phyloP scores from a whole-genome alignment of 2,329 filamentous ascomycete species.

The Fusarium metavorans region DNA sequence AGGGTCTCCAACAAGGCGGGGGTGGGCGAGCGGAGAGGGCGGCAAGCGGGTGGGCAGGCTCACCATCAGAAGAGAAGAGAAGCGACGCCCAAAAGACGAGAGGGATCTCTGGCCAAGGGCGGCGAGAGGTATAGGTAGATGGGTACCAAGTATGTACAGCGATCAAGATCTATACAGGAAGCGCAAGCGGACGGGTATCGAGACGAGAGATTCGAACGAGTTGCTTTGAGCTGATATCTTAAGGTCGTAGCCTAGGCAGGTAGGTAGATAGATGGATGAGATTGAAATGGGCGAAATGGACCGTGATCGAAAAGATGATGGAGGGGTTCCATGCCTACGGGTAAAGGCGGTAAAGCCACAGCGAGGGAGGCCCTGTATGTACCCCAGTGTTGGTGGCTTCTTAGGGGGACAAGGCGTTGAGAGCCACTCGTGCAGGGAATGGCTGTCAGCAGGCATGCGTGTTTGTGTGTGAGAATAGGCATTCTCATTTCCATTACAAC shows the following conservation, averaged over 20 bases:
- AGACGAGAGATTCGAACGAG: background rate
- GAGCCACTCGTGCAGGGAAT: background rate
- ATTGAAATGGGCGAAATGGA: background rate
- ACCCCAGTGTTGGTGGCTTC: background rate
- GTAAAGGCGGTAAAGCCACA: slow-evolving; percentile 5
- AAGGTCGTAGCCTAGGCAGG: background rate
- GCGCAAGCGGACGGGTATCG: background rate
- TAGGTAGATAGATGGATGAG: background rate
- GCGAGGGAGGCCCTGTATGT: background rate
- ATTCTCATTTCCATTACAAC: background rate
- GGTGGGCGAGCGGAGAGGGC: slow-evolving; percentile 21
- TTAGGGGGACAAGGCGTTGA: background rate
- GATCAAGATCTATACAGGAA: slow-evolving; percentile 6
- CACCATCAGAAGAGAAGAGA: slow-evolving; percentile 34
- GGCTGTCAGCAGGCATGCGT: background rate
- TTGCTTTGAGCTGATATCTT: background rate
- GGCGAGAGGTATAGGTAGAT: background rate
- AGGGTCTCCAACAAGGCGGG: slow-evolving; percentile 8
- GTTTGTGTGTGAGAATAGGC: background rate
- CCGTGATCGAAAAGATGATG: background rate
- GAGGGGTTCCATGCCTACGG: background rate
- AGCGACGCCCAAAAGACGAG: slow-evolving; percentile 18
- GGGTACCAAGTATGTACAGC: slow-evolving; percentile 4
- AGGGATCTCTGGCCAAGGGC: slow-evolving; percentile 8
- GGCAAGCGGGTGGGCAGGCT: slow-evolving; percentile 30